phyloP scores from a whole-genome alignment of 495 filamentous ascomycete species.

The Penicillium mononematosum region DNA sequence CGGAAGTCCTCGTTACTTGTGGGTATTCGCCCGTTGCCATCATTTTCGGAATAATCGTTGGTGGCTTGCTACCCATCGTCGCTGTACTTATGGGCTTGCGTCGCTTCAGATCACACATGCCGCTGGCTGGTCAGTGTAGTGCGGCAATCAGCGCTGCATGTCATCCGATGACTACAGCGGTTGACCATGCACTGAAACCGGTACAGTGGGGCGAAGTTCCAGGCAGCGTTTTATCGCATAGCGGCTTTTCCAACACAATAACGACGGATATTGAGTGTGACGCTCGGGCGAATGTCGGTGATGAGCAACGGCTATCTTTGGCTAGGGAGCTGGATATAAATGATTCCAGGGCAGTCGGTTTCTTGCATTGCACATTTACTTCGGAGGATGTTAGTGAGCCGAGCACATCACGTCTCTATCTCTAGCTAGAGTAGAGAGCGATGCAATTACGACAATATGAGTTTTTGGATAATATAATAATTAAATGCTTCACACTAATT shows the following conservation, averaged over 20 bases:
- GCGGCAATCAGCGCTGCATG: constrained; percentile 51
- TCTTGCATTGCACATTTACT: not conserved
- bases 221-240: not conserved
- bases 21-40: constrained; percentile 32
- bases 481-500: not conserved
- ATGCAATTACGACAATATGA: not conserved
- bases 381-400: constrained; percentile 1
- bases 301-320: not conserved
- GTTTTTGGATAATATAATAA: not conserved
- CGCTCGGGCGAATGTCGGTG: not conserved
- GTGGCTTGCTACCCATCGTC: constrained; percentile 16
- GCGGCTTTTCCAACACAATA: not conserved
- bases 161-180: constrained; percentile 23
- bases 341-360: not conserved
- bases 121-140: constrained; percentile 42
- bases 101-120: constrained; percentile 35
- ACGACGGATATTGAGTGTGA: not conserved
- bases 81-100: constrained; percentile 20
- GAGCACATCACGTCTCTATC: not conserved
- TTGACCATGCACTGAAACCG: not conserved
- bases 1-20: constrained; percentile 26
- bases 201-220: not conserved
- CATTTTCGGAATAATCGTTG: constrained; percentile 28
- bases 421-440: not conserved
- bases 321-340: not conserved